These are phyloP conservation scores for Thelephora aurantiotincta DNA, from an alignment of 768 basidiomycete species.

Conservation along the genomic window DNA sequence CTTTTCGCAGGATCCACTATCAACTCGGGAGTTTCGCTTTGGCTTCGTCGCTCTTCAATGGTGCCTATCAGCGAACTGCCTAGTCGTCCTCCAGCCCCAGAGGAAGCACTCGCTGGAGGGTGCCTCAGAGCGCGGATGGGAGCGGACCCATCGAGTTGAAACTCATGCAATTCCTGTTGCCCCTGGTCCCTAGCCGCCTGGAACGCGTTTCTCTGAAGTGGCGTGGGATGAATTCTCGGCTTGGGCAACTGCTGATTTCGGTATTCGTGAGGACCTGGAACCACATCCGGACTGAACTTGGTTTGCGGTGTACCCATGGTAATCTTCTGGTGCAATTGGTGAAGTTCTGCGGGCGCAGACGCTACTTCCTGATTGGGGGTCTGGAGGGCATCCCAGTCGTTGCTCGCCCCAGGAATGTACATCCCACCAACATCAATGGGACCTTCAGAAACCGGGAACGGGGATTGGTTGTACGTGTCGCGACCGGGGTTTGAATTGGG, in stretches of 20 bases:
- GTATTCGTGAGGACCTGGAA: not conserved
- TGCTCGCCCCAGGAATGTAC: not conserved
- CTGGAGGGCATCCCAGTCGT: not conserved
- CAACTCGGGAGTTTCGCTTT: not conserved
- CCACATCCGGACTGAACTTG: slow-evolving; percentile 20
- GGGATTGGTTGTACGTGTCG: no score
- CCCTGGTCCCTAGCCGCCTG: not conserved
- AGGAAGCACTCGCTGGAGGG: slow-evolving; percentile 1
- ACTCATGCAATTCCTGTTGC: slow-evolving; percentile 8
- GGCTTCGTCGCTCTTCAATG: not conserved
- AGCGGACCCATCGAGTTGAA: slow-evolving; percentile 27
- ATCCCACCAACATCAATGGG: no score
- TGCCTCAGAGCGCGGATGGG: slow-evolving; percentile 22
- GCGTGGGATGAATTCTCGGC: slow-evolving; percentile 4
- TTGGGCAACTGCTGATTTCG: slow-evolving; percentile 4
- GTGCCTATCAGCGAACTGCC: slow-evolving; percentile 3
- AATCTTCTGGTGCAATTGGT: slow-evolving; percentile 20
- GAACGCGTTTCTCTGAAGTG: not conserved
- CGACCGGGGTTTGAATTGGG: no score
- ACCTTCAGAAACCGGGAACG: not conserved
- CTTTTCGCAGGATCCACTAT: slow-evolving; percentile 11
- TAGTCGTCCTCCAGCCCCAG: slow-evolving; percentile 1
- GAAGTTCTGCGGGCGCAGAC: slow-evolving; percentile 42
- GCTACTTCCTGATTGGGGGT: slow-evolving; percentile 2
- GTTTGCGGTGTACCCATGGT: slow-evolving; percentile 13